Evolutionary conservation across 768 basidiomycete genomes (phyloP).

Genomic region (Russula emetica): DNA sequence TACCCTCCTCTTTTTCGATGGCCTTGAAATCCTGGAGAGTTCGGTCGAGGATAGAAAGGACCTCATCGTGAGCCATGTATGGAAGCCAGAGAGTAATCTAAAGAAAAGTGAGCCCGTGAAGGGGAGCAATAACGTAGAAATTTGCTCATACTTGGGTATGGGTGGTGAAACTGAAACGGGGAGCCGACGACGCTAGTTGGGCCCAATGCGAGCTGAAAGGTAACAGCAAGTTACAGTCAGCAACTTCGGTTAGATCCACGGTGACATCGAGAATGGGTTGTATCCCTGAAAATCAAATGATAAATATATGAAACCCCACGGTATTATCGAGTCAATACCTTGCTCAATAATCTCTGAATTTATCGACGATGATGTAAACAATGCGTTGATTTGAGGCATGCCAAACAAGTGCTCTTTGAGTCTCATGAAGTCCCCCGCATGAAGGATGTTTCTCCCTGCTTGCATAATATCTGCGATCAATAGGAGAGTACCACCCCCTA

Average conservation of each 20-base stretch:
- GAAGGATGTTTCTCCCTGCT: slow-evolving; percentile 8
- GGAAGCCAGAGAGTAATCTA: slow-evolving; percentile 48
- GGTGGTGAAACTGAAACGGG: neutral
- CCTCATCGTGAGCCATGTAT: slow-evolving; percentile 43
- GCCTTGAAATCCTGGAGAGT: neutral
- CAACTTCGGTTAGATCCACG: slow-evolving; percentile 6
- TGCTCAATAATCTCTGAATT: slow-evolving; percentile 2
- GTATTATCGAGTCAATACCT: slow-evolving; percentile 6
- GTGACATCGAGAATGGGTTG: slow-evolving; percentile 6
- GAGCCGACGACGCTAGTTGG: slow-evolving; percentile 6
- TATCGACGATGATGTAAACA: slow-evolving; percentile 10
- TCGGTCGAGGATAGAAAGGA: slow-evolving; percentile 45
- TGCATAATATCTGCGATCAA: slow-evolving; percentile 19
- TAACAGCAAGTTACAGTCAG: slow-evolving; percentile 18
- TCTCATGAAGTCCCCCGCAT: slow-evolving; percentile 1
- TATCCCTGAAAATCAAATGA: slow-evolving; percentile 6
- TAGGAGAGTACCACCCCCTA: neutral
- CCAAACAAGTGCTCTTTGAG: slow-evolving; percentile 21
- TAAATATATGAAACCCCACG: neutral
- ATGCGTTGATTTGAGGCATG: slow-evolving; percentile 7
- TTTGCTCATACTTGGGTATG: slow-evolving; percentile 13
- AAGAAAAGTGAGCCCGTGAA: neutral
- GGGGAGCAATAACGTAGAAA: no score
- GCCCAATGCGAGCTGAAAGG: slow-evolving; percentile 23
- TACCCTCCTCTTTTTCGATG: neutral